Percentiles rank a stretch among this genome's conserved stretches.
These are phyloP conservation scores for Diplogelasinospora grovesii DNA, from an alignment of 495 filamentous ascomycete genomes.

Conservation along the genomic window DNA sequence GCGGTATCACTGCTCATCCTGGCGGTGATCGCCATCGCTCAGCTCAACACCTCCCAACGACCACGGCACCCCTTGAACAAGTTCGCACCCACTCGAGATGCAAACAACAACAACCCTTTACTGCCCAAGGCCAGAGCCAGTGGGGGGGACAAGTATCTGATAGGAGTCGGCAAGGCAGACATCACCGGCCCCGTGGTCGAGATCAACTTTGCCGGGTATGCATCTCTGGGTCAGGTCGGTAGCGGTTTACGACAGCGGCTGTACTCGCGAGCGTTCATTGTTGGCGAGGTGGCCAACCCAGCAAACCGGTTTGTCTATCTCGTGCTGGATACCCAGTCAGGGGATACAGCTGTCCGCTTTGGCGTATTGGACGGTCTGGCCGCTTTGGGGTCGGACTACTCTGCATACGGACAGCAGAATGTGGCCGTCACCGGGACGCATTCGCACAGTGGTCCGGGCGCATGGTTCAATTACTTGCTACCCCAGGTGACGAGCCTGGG, in stretches of 20 bases:
- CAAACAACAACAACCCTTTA: neutral
- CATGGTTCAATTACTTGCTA: constrained; percentile 93
- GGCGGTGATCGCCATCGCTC: constrained; percentile 12
- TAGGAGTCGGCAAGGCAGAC: constrained; percentile 91
- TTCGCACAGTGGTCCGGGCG: constrained; percentile 85
- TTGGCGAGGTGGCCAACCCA: constrained; percentile 62
- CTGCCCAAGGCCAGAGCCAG: constrained; percentile 17
- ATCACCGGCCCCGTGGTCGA: constrained; percentile 73
- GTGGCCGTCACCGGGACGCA: constrained; percentile 90
- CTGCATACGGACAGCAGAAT: constrained; percentile 66
- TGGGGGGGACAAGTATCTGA: constrained; percentile 54
- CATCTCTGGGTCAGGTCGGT: constrained; percentile 67
- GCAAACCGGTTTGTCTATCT: constrained; percentile 80
- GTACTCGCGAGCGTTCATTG: constrained; percentile 84
- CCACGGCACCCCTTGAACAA: neutral
- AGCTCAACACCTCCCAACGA: constrained; percentile 1
- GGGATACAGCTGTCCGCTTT: constrained; percentile 83
- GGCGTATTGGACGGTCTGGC: constrained; percentile 72
- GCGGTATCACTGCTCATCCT: constrained; percentile 18
- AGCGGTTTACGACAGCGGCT: constrained; percentile 78
- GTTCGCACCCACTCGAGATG: neutral
- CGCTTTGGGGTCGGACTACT: constrained; percentile 43
- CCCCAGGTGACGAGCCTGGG: constrained; percentile 87
- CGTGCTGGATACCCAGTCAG: constrained; percentile 72
- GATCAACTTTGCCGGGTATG: constrained; percentile 62